Conservation (phyloP, 2,329 filamentous ascomycete genomes). For the Capronia epimyces region DNA sequence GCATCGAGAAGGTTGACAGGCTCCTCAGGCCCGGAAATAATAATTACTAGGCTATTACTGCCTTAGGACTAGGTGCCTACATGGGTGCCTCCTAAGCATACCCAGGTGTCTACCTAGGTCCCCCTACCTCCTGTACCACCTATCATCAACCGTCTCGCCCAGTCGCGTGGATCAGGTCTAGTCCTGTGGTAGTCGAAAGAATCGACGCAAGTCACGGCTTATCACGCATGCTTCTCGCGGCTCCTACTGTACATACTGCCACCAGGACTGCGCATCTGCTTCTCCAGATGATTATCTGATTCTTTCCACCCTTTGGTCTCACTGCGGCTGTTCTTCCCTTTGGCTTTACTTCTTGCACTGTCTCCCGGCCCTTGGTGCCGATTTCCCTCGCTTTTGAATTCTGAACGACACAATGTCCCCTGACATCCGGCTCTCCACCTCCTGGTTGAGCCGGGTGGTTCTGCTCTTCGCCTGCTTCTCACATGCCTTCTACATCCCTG, state of each 20-base stretch:
- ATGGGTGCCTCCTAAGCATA: background rate
- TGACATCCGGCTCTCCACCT: conserved; percentile 24
- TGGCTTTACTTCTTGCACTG: conserved; percentile 2
- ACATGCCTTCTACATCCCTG: conserved; percentile 78
- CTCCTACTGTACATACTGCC: too few relatives aligned
- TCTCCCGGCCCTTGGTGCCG: conserved; percentile 47
- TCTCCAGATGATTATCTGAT: conserved; percentile 9
- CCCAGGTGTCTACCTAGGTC: too few relatives aligned
- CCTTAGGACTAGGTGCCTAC: background rate
- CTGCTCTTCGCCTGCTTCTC: conserved; percentile 49
- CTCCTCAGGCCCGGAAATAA: background rate
- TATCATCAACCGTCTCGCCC: too few relatives aligned
- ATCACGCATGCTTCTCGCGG: too few relatives aligned
- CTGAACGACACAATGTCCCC: conserved; percentile 26
- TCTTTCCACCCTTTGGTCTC: background rate
- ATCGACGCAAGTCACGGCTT: too few relatives aligned
- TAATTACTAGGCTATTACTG: too few relatives aligned
- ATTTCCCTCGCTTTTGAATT: conserved; percentile 45
- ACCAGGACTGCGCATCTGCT: background rate
- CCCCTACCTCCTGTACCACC: too few relatives aligned
- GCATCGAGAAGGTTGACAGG: background rate
- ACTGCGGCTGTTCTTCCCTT: background rate
- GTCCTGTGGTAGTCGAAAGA: too few relatives aligned
- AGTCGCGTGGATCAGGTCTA: too few relatives aligned
- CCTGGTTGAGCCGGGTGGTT: conserved; percentile 35